Evolutionary conservation across 306 rosid genomes (phyloP).

Genomic region (Adenanthera pavonina): DNA sequence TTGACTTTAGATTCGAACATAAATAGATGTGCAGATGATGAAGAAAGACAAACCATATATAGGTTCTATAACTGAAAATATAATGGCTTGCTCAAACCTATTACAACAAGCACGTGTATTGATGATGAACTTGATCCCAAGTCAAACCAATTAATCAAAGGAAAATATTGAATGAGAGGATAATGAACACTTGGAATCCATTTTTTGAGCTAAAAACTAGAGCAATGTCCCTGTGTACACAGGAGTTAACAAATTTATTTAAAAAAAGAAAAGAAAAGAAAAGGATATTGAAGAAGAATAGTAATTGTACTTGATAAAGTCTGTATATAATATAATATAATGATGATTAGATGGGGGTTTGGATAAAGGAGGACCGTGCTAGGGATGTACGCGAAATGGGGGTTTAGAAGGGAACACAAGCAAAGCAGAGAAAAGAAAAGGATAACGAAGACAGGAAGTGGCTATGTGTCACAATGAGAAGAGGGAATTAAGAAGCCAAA

Average conservation of each 20-base stretch:
- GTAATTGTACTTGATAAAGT: too few relatives aligned
- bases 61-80: background rate
- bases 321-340: too few relatives aligned
- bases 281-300: too few relatives aligned
- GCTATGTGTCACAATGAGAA: conserved; percentile 31
- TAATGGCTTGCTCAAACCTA: background rate
- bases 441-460: conserved; percentile 23
- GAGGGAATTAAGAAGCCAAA: conserved; percentile 18
- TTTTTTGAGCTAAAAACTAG: background rate
- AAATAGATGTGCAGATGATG: background rate
- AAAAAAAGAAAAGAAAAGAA: too few relatives aligned
- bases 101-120: background rate
- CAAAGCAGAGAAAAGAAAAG: background rate
- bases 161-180: background rate
- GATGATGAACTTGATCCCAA: background rate
- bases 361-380: background rate
- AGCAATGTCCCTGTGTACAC: too few relatives aligned
- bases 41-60: background rate
- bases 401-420: conserved; percentile 37
- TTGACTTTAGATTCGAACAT: background rate
- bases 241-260: too few relatives aligned
- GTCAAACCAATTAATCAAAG: background rate
- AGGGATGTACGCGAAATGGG: background rate
- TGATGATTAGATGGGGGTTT: background rate
- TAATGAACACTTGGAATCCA: background rate